phyloP scores from a whole-genome alignment of 2,329 filamentous ascomycete genomes.

The Pochonia chlamydosporia region DNA sequence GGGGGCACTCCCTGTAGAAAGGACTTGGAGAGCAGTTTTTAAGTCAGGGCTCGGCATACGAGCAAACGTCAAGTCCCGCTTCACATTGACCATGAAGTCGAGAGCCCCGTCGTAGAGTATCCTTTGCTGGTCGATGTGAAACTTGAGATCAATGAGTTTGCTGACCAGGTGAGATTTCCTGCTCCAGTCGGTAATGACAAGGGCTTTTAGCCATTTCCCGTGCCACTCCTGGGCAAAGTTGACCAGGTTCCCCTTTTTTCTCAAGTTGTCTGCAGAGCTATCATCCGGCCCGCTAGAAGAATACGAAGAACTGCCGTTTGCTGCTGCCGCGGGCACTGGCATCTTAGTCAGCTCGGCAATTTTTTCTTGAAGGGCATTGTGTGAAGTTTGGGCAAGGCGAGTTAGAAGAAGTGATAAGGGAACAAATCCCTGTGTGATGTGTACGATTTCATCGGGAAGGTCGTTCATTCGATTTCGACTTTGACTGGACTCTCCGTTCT shows the following conservation, averaged over 20 bases:
- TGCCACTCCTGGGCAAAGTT: constrained; percentile 76
- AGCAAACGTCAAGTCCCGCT: constrained; percentile 63
- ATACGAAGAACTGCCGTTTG: constrained; percentile 43
- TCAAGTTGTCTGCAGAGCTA: constrained; percentile 57
- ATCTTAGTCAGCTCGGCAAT: constrained; percentile 66
- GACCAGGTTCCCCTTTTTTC: constrained; percentile 70
- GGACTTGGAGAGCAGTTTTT: constrained; percentile 77
- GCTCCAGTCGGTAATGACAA: constrained; percentile 89
- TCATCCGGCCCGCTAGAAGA: constrained; percentile 40
- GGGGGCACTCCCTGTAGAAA: constrained; percentile 70
- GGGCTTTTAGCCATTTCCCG: constrained; percentile 84
- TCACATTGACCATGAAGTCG: constrained; percentile 63
- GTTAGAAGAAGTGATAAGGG: constrained; percentile 69
- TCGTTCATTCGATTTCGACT: constrained; percentile 41
- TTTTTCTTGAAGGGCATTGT: constrained; percentile 68
- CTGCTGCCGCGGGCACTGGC: constrained; percentile 44
- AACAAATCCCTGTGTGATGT: constrained; percentile 72
- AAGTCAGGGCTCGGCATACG: constrained; percentile 87
- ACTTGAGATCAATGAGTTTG: constrained; percentile 81
- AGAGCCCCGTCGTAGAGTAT: constrained; percentile 55
- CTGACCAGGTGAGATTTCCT: constrained; percentile 72
- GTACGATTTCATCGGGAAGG: constrained; percentile 56
- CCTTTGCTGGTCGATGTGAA: constrained; percentile 62
- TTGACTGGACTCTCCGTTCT: background rate
- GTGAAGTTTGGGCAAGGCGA: constrained; percentile 76